Conservation (phyloP, 106 monocot species). For the Vanilla planifolia region DNA sequence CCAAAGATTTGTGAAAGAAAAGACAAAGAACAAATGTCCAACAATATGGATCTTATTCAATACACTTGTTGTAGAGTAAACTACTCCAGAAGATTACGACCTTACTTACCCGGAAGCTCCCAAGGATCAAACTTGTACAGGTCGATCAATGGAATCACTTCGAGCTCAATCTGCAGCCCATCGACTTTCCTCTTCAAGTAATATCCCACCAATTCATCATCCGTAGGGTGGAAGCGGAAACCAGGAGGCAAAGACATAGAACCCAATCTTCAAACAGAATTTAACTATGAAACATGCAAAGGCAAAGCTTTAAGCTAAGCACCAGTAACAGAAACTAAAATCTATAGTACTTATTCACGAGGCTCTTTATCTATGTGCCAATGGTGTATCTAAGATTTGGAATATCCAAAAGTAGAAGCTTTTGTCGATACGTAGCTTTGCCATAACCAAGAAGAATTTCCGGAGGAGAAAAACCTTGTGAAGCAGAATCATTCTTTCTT, state of each 20-base stretch:
- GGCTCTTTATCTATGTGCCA: slow-evolving; percentile 7
- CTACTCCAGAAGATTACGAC: too few species aligned
- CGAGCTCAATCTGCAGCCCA: slow-evolving; percentile 55
- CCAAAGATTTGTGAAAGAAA: too few species aligned
- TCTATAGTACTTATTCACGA: not conserved
- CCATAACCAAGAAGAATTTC: slow-evolving; percentile 20
- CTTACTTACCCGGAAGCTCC: slow-evolving; percentile 86
- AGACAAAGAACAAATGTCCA: too few species aligned
- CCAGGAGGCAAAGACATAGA: slow-evolving; percentile 59
- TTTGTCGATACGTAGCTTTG: slow-evolving; percentile 13
- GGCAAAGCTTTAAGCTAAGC: not conserved
- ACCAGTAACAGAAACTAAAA: slow-evolving; percentile 1
- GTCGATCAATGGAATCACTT: slow-evolving; percentile 76
- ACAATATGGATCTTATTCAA: too few species aligned
- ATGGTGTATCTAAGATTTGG: slow-evolving; percentile 6
- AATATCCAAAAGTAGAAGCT: slow-evolving; percentile 8
- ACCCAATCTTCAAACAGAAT: slow-evolving; percentile 26
- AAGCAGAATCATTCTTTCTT: slow-evolving; percentile 39
- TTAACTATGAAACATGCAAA: not conserved
- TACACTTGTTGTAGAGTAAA: too few species aligned
- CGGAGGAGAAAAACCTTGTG: slow-evolving; percentile 12
- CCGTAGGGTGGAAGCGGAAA: slow-evolving; percentile 79
- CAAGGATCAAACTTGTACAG: slow-evolving; percentile 82
- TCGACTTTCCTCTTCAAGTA: slow-evolving; percentile 77
- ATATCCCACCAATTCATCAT: slow-evolving; percentile 74